Evolutionary conservation across 345 rosid species (phyloP), one percentile per base, ranked within the genome.

Genomic region (Camelina hispida): DNA sequence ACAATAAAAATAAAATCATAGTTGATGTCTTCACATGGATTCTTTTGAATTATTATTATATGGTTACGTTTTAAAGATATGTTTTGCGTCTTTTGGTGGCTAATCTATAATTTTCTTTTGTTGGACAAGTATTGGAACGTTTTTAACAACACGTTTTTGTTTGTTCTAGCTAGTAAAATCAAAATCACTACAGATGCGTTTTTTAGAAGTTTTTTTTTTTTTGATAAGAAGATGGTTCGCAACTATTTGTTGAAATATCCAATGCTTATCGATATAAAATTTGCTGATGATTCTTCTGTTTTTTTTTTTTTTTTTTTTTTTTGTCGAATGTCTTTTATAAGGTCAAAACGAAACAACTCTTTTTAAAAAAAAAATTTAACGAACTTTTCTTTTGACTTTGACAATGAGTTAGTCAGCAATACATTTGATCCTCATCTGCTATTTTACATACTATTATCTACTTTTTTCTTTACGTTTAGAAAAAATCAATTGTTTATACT

Each of bases 381-480:
- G 1, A 2, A 16, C 66, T 56, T 56, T 74, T 11, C 9, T 56
- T 73, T 72, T 65, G 66, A 73, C 78, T 73, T 55, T 64, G 72
- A 54, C 48, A 18, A 18, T 9, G 22, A 23, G 12, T 72, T 44
- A 35, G 58, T 35, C 58, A 47, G 43, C 56, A 15, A 64, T 10
- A 47, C 3, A 18, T 63, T 44, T 25, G 2, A 62, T 43, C 35
- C 10, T 25, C 37, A 4, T 43, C 14, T 14, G 7, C 9, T 22
- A 9, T 15, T 23, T 8, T 65, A 64, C 40, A 65, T 30, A 47
- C 1, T 9, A 35, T 61, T 12, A 30, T 6, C n/a, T 38, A 5
- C 6, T n/a, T n/a, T 18, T 61, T 20, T n/a, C n/a, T 2, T 20
- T 12, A 23, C 3, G 40, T 20, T 47, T 16, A 10, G 3, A 30